These are phyloP conservation scores for Annulohypoxylon bovei DNA, from an alignment of 495 filamentous ascomycete genomes.

Conservation along the genomic window DNA sequence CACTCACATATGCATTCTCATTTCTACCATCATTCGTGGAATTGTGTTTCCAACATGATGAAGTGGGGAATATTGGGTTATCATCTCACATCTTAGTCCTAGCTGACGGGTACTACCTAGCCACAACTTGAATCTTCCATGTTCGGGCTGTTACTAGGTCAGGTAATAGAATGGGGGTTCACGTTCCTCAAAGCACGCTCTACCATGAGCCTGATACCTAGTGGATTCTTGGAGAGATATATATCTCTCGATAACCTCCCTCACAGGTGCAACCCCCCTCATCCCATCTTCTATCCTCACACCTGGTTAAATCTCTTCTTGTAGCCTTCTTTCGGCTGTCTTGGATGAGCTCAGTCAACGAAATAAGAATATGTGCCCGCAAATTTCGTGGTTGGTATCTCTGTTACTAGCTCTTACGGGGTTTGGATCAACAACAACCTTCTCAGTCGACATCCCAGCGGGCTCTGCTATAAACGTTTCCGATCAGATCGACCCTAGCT, in stretches of 20 bases:
- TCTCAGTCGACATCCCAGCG: slow-evolving; percentile 24
- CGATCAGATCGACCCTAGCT: slow-evolving; percentile 34
- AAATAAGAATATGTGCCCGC: slow-evolving; percentile 12
- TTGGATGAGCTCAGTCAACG: neutral
- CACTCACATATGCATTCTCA: neutral
- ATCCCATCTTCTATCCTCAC: neutral
- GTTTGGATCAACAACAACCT: slow-evolving; percentile 14
- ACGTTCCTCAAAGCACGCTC: neutral
- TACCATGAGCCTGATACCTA: neutral
- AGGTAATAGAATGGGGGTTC: slow-evolving; percentile 15
- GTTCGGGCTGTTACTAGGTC: neutral
- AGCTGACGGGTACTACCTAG: slow-evolving; percentile 8
- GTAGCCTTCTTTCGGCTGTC: neutral
- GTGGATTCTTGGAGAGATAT: slow-evolving; percentile 1
- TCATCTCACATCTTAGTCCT: slow-evolving; percentile 17
- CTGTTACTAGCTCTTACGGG: slow-evolving; percentile 24
- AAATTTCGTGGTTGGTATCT: neutral
- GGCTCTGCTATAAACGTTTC: slow-evolving; percentile 15
- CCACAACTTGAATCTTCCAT: slow-evolving; percentile 15
- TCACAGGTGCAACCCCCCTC: neutral
- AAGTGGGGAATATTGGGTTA: slow-evolving; percentile 13
- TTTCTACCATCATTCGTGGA: slow-evolving; percentile 20
- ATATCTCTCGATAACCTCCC: slow-evolving; percentile 6
- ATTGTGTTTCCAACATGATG: slow-evolving; percentile 2
- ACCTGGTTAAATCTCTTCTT: neutral